A percentile compares a stretch with the other conserved stretches of the same genome.
These are phyloP conservation scores for Exidia glandulosa DNA, from an alignment of 768 basidiomycete species.

Conservation along the genomic window DNA sequence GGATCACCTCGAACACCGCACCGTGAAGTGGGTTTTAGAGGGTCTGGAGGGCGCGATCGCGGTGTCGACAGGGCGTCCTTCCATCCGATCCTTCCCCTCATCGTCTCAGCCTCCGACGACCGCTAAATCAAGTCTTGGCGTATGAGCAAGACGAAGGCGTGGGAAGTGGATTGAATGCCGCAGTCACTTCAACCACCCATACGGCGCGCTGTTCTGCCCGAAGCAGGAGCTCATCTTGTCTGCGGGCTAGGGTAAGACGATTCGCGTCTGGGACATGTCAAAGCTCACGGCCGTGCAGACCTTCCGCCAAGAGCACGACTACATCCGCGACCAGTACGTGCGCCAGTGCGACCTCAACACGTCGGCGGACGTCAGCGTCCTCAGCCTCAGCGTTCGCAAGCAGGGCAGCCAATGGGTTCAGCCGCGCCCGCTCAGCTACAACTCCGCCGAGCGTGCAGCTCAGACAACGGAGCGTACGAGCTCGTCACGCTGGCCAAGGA, in stretches of 20 bases:
- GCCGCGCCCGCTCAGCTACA: constrained; percentile 89
- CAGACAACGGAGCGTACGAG: constrained; percentile 91
- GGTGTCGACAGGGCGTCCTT: constrained; percentile 96
- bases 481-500: constrained; percentile 50
- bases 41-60: constrained; percentile 90
- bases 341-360: constrained; percentile 89
- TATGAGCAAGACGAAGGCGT: constrained; percentile 98
- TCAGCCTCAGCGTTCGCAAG: constrained; percentile 88
- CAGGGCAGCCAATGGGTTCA: constrained; percentile 93
- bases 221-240: constrained; percentile 96
- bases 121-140: constrained; percentile 97
- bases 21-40: constrained; percentile 96
- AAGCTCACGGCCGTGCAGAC: constrained; percentile 96
- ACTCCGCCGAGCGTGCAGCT: constrained; percentile 92
- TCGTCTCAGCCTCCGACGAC: constrained; percentile 94
- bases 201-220: constrained; percentile 89
- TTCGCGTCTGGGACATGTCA: constrained; percentile 94
- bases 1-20: constrained; percentile 55
- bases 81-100: constrained; percentile 93
- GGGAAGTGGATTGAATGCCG: constrained; percentile 99
- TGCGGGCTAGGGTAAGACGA: constrained; percentile 96
- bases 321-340: constrained; percentile 96
- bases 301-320: constrained; percentile 94
- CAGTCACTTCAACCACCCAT: constrained; percentile 98
- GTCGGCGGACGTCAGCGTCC: constrained; percentile 86